Conservation (phyloP, 2,329 filamentous ascomycete genomes). For the Diaporthe batatas region DNA sequence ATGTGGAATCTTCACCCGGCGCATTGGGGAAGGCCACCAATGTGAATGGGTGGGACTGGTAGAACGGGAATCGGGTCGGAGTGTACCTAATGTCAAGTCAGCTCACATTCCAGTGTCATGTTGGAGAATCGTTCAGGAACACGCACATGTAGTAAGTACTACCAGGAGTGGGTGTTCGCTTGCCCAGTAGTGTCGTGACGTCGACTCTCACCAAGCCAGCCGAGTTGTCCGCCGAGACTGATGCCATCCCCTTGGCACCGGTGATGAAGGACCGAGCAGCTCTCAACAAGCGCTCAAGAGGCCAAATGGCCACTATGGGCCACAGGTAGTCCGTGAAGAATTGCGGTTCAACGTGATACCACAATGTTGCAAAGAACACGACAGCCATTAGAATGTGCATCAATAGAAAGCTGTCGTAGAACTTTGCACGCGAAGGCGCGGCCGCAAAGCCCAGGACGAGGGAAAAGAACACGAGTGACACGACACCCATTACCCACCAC, state of each 20-base stretch:
- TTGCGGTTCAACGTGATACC: conserved; percentile 2
- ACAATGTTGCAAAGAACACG: conserved; percentile 2
- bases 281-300: conserved; percentile 22
- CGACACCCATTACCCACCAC: conserved; percentile 16
- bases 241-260: background rate
- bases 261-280: background rate
- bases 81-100: background rate
- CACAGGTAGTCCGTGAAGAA: conserved; percentile 24
- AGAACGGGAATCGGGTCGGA: conserved; percentile 27
- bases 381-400: conserved; percentile 13
- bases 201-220: conserved; percentile 21
- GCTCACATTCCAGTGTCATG: rapidly evolving
- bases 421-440: background rate
- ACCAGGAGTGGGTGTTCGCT: conserved; percentile 5
- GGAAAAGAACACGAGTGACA: conserved; percentile 2
- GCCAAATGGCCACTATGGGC: conserved; percentile 20
- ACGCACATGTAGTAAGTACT: conserved; percentile 30
- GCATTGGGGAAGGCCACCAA: conserved; percentile 13
- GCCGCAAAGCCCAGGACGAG: background rate
- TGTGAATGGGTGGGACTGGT: conserved; percentile 29
- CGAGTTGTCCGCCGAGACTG: background rate
- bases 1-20: too few species aligned
- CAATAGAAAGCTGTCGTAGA: conserved; percentile 29
- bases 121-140: rapidly evolving
- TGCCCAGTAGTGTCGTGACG: conserved; percentile 10